A percentile compares a stretch with the other conserved stretches of the same genome.
Conservation (phyloP, 164 flowering plant genomes). For the Dillenia turbinata region DNA sequence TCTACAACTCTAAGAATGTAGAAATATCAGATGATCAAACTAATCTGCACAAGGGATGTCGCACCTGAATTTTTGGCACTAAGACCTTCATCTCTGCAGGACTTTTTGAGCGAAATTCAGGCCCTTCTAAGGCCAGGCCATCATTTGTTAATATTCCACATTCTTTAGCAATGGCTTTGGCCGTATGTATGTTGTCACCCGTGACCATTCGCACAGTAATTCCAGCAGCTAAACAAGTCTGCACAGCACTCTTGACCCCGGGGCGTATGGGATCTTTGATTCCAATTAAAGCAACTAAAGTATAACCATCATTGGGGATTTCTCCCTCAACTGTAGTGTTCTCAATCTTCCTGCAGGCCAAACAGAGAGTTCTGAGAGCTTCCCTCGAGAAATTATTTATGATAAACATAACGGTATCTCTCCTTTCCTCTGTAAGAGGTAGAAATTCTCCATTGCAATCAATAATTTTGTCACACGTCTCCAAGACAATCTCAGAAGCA, state of each 20-base stretch:
- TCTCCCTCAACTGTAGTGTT: neutral
- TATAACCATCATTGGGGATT: slow-evolving; percentile 17
- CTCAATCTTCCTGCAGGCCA: slow-evolving; percentile 29
- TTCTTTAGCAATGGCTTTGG: slow-evolving; percentile 33
- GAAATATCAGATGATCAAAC: neutral
- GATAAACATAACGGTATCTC: slow-evolving; percentile 4
- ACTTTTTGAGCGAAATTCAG: slow-evolving; percentile 20
- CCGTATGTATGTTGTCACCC: slow-evolving; percentile 29
- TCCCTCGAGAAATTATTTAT: slow-evolving; percentile 26
- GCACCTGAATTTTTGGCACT: slow-evolving; percentile 25
- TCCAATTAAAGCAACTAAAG: slow-evolving; percentile 24
- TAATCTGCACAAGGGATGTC: too few species aligned
- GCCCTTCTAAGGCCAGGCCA: slow-evolving; percentile 26
- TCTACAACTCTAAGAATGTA: neutral
- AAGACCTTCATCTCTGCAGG: slow-evolving; percentile 19
- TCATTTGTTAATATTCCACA: slow-evolving; percentile 26
- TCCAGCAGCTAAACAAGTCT: slow-evolving; percentile 28
- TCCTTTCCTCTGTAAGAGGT: slow-evolving; percentile 12
- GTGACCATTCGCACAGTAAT: slow-evolving; percentile 32
- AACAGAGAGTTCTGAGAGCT: slow-evolving; percentile 31
- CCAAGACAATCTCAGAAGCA: slow-evolving; percentile 31
- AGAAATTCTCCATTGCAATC: slow-evolving; percentile 23
- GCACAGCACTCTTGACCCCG: slow-evolving; percentile 27
- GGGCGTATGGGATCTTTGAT: slow-evolving; percentile 31
- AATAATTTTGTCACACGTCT: slow-evolving; percentile 23